Conservation (phyloP, 2,329 filamentous ascomycete species). For the Aspergillus quadrilineatus region DNA sequence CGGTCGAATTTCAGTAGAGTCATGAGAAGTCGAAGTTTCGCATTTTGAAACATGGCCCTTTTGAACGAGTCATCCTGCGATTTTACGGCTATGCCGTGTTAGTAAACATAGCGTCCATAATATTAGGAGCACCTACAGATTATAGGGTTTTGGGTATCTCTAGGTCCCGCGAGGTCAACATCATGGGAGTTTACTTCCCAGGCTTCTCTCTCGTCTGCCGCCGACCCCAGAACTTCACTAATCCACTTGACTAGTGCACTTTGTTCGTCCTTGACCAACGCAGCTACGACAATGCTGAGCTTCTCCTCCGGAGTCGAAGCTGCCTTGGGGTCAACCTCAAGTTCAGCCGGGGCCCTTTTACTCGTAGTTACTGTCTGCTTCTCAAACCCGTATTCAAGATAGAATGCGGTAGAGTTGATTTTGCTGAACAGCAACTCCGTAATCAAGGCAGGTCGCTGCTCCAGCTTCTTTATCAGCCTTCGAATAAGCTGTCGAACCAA, state of each 20-base stretch:
- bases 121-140: conserved; percentile 47
- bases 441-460: conserved; percentile 79
- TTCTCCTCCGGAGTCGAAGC: conserved; percentile 64
- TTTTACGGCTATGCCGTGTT: conserved; percentile 52
- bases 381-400: conserved; percentile 86
- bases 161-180: conserved; percentile 37
- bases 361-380: conserved; percentile 68
- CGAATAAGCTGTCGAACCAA: conserved; percentile 80
- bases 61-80: conserved; percentile 66
- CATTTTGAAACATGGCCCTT: conserved; percentile 82
- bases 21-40: conserved; percentile 81
- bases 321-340: conserved; percentile 75
- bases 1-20: conserved; percentile 69
- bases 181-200: conserved; percentile 71
- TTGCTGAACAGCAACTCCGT: conserved; percentile 96
- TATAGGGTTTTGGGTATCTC: conserved; percentile 27
- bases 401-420: conserved; percentile 76
- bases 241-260: conserved; percentile 77
- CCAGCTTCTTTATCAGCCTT: conserved; percentile 77
- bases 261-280: conserved; percentile 76
- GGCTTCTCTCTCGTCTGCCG: conserved; percentile 68
- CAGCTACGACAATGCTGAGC: conserved; percentile 75
- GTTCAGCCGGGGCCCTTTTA: conserved; percentile 70
- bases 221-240: conserved; percentile 66
- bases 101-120: not conserved